Evolutionary conservation across 2,329 filamentous ascomycete genomes (phyloP), one percentile per base, ranked within the genome.

Genomic region (Stenocarpella maydis): DNA sequence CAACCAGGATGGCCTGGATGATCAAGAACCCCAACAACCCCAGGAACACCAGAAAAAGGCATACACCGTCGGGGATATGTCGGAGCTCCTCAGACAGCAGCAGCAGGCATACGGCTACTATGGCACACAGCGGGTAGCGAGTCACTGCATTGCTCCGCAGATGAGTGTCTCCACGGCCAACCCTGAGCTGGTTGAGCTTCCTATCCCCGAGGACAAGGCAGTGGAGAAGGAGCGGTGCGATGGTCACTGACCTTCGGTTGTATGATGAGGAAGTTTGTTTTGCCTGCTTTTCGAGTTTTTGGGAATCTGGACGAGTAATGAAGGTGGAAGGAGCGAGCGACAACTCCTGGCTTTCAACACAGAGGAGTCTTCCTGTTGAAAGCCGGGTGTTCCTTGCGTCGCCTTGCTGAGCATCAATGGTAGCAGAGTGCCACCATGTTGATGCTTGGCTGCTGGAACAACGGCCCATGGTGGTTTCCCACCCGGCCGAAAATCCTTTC

Each of bases 81-180:
- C 58, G 43, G 58, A 63, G 43, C 58, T 63, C n/a, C 43, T 63
- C 7, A 14, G 58, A 12, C 43, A 37, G n/a, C 43, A 49, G 43
- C 58, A 63, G 43, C 58, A 63, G 58, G 24, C 41, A 3, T 63
- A 63, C 28, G 58, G 58, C 41, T 63, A 63, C 43, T 63, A 63
- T 28, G 58, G 58, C 14, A 63, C 58, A 28, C 58, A 63, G n/a
- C 14, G 58, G 5, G 43, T 63, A 7, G 41, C 43, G n/a, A 63
- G 58, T 5, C 21, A 28, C 12, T 21, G 28, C 43, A 37, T 63
- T 17, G 43, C 37, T 34, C 41, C 58, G 28, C 41, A 63, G 58
- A 37, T 49, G 41, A 37, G 49, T 41, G 31, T 21, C n/a, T 37
- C 49, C 58, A 14, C 58, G 8, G 6, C 8, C 8, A 24, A 28